Evolutionary conservation across 306 rosid genomes (phyloP).

Genomic region (Prinsepia uniflora): DNA sequence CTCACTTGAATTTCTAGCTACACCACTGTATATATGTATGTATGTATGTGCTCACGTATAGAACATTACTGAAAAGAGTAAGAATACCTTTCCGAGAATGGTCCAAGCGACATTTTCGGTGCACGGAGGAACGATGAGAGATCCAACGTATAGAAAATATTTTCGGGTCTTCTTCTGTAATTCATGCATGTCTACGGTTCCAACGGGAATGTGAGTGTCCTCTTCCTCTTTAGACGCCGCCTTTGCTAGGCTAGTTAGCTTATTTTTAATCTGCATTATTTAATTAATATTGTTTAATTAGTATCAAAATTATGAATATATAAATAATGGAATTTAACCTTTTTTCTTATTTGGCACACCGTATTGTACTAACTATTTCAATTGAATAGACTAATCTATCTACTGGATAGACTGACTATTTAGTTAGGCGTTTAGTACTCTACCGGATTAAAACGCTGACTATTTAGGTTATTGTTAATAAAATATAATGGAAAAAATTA

Average conservation of each 20-base stretch:
- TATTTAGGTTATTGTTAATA: too few species aligned
- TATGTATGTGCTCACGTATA: not conserved
- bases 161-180: constrained; percentile 35
- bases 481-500: too few species aligned
- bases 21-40: not conserved
- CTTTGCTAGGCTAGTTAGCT: constrained; percentile 40
- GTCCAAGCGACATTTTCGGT: constrained; percentile 64
- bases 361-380: too few species aligned
- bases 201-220: constrained; percentile 43
- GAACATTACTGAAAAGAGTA: not conserved
- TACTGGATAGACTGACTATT: too few species aligned
- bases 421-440: too few species aligned
- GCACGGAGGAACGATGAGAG: constrained; percentile 91
- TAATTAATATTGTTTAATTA: too few species aligned
- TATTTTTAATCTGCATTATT: constrained; percentile 42
- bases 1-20: too few species aligned
- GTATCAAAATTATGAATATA: too few species aligned
- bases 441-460: too few species aligned
- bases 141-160: constrained; percentile 69
- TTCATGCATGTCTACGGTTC: constrained; percentile 32
- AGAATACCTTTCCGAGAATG: constrained; percentile 57
- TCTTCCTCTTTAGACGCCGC: constrained; percentile 24
- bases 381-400: too few species aligned
- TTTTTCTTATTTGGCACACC: too few species aligned
- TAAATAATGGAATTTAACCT: too few species aligned